Conservation (phyloP, 495 filamentous ascomycete genomes). For the Hyaloscypha bicolor region DNA sequence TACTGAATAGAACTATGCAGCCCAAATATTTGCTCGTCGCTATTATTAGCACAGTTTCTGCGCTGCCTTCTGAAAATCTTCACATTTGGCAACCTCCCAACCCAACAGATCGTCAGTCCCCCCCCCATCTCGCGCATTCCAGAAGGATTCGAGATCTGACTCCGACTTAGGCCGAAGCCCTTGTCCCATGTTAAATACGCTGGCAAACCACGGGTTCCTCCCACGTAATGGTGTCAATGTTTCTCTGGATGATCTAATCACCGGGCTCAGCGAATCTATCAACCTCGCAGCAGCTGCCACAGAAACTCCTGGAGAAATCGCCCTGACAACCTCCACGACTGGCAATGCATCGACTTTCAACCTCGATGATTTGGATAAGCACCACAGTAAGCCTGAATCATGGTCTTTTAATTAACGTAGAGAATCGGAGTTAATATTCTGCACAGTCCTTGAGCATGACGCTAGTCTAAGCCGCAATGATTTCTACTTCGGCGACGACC, state of each 20-base stretch:
- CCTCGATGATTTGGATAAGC: constrained; percentile 36
- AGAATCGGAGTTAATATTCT: constrained; percentile 1
- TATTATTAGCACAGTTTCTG: neutral
- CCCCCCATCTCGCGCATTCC: neutral
- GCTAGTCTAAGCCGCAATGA: constrained; percentile 34
- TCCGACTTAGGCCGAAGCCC: constrained; percentile 14
- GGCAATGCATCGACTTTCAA: constrained; percentile 34
- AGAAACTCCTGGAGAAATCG: constrained; percentile 30
- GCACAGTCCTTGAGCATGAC: constrained; percentile 38
- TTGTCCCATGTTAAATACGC: constrained; percentile 24
- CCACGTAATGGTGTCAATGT: constrained; percentile 21
- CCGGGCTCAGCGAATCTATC: constrained; percentile 6
- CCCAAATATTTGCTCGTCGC: neutral
- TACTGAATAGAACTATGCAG: neutral
- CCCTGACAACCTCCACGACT: constrained; percentile 33
- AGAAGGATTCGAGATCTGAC: neutral
- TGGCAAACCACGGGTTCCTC: constrained; percentile 3
- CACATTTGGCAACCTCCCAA: constrained; percentile 5
- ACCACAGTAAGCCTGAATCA: constrained; percentile 25
- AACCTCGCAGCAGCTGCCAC: constrained; percentile 29
- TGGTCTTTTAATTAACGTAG: neutral
- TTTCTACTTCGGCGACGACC: constrained; percentile 34
- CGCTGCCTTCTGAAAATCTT: neutral
- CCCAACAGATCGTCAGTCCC: constrained; percentile 14
- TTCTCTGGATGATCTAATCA: constrained; percentile 10